Conservation (phyloP, 371 early-diverging fungal genomes). For the Lichtheimia corymbifera region DNA sequence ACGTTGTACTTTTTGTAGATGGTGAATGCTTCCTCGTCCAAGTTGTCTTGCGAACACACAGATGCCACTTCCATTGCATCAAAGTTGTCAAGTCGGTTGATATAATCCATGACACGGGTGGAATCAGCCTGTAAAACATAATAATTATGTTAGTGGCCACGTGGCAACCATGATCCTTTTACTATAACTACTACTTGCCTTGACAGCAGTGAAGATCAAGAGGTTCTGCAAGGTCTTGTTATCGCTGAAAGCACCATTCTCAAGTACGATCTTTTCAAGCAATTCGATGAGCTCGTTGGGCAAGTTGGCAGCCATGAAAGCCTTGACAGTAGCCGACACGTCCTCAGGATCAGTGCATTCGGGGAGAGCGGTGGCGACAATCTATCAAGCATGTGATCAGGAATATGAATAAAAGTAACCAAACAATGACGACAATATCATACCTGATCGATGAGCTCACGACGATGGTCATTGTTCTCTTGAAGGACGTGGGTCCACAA, state of each 20-base stretch:
- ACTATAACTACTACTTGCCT: conserved; percentile 32
- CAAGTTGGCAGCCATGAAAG: conserved; percentile 95
- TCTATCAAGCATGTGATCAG: conserved; percentile 14
- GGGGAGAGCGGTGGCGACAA: conserved; percentile 84
- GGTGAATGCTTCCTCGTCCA: conserved; percentile 94
- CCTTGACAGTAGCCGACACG: conserved; percentile 95
- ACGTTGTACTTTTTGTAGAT: conserved; percentile 94
- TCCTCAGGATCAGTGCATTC: conserved; percentile 96
- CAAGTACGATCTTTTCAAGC: conserved; percentile 94
- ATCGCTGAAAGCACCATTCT: conserved; percentile 88
- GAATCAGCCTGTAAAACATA: conserved; percentile 74
- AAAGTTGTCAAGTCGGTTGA: conserved; percentile 89
- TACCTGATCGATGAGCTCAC: conserved; percentile 91
- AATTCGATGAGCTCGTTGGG: conserved; percentile 95
- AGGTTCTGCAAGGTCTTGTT: conserved; percentile 97
- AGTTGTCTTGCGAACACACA: conserved; percentile 83
- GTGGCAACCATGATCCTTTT: neutral
- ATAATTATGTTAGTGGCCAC: neutral
- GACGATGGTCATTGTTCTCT: conserved; percentile 80
- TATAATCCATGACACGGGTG: conserved; percentile 90
- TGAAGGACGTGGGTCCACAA: conserved; percentile 88
- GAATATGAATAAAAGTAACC: neutral
- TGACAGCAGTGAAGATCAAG: conserved; percentile 95
- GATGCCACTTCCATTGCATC: conserved; percentile 96
- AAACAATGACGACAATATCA: neutral